Evolutionary conservation across 2,329 filamentous ascomycete species (phyloP), one percentile per base, ranked within the genome.

Genomic region (Trichoderma breve): DNA sequence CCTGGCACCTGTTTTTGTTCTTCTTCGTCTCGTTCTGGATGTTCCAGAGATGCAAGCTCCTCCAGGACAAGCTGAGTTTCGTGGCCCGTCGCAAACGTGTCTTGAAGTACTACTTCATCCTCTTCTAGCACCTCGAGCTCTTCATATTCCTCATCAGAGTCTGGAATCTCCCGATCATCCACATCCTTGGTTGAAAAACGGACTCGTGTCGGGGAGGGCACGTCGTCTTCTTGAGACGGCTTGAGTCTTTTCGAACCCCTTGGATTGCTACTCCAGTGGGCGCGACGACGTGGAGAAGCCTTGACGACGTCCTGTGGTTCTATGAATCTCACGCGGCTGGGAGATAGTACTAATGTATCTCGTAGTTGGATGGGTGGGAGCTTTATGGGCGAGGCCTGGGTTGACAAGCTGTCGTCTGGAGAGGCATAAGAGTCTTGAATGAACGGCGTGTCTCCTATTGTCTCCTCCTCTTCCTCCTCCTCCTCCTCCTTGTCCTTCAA

Each of bases 391-490:
- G 64, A 51, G 57, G 71, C 71, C 4, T 71, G 73, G 3, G 73
- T 73, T 3, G 75, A 73, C 18, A 81, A 77, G 5, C 70, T 74
- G 78, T 77, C 80, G 32, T 78, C 81, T n/a, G 78, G 78, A 5
- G 81, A 81, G 21, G 80, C 82, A 74, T 81, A 86, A 9, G 85
- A 85, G 71, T 87, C 85, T 65, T 85, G 79, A 24, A 87, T 82
- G 3, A 83, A 81, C 7, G 81, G 74, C 4, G 75, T 74, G 6
- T 61, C 73, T 6, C 74, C 32, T 4, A 74, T 76, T 36, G 75
- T 75, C 0, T 75, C 71, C 6, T 74, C 74, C 11, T 43, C 36
- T 8, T 51, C 75, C 74, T 3, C 76, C 78, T 3, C 74, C 71
- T 1, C 12, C 34, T 39, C 15, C 34, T 36, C 0, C 34, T 36